Conservation (phyloP, 257 asterid genomes). For the Penstemon barbatus region DNA sequence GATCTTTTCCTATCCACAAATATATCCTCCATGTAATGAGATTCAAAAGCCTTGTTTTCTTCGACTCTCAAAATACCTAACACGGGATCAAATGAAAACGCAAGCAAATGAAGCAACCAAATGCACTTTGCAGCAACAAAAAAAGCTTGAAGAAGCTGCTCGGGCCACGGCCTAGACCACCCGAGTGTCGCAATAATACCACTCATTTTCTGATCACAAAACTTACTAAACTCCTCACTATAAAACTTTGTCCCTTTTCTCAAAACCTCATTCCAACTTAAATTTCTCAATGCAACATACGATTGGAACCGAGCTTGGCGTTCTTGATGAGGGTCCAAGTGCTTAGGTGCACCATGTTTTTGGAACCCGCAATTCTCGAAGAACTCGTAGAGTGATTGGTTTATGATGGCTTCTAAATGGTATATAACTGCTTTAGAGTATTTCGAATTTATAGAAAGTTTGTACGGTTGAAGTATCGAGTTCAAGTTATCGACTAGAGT, state of each 20-base stretch:
- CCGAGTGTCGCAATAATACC: constrained; percentile 53
- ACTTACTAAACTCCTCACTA: constrained; percentile 90
- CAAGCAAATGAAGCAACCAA: constrained; percentile 92
- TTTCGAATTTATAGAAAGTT: constrained; percentile 55
- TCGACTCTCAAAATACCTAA: constrained; percentile 64
- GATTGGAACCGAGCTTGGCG: constrained; percentile 67
- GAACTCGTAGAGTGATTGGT: constrained; percentile 77
- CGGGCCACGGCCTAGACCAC: constrained; percentile 93
- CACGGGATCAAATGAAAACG: constrained; percentile 67
- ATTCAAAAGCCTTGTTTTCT: constrained; percentile 57
- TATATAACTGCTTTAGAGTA: constrained; percentile 32
- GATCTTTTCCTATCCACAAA: constrained; percentile 54
- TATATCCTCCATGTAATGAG: constrained; percentile 76
- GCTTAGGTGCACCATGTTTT: constrained; percentile 64
- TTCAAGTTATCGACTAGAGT: constrained; percentile 55
- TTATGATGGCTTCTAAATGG: constrained; percentile 84
- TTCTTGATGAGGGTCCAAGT: constrained; percentile 64
- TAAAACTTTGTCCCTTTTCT: constrained; percentile 85
- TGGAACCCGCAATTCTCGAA: constrained; percentile 80
- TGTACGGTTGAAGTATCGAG: constrained; percentile 60
- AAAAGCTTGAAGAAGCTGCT: constrained; percentile 87
- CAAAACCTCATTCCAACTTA: constrained; percentile 89
- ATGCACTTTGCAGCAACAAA: constrained; percentile 90
- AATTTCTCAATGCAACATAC: constrained; percentile 70
- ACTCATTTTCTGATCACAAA: constrained; percentile 94